Evolutionary conservation across 495 filamentous ascomycete genomes (phyloP), one percentile per base, ranked within the genome.

Genomic region (Xylaria scruposa): DNA sequence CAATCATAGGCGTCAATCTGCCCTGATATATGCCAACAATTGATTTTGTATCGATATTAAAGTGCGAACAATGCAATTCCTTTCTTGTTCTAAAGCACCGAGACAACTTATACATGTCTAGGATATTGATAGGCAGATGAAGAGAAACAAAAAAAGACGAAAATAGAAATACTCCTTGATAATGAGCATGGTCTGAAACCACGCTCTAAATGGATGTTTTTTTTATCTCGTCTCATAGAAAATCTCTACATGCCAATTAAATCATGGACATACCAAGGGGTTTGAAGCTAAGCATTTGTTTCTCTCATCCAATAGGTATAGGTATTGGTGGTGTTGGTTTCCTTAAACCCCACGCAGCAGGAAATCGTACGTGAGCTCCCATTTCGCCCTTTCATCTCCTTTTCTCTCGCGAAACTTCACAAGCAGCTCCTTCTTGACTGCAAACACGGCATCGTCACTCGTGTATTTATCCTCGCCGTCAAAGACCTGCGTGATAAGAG

Each of bases 401-500:
- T 89, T 77, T 21, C 85, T 83, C 29, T 85, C 84, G 67, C 86
- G 72, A 75, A 94, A 94, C 70, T 89, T 87, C 24, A 93, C 90
- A 51, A 93, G 75, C 73, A 94, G 79, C 26, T 88, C 90, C 72
- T 93, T 88, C 84, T 94, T 95, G 46, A 93, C 91, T 0, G 92
- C 92, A 74, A 94, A 95, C 7, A 92, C 92, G 0, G 88, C 83
- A 79, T 95, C 92, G 54, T 93, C 85, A 29, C 77, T 77, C 26
- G 92, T 81, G 71, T 93, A 87, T 72, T 85, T 79, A 73, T 90
- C 91, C 33, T 87, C 83, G 68, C 85, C 77, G 75, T 94, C 92
- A 75, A 94, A 94, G 58, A 94, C 85, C 79, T 95, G 92, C 17
- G 92, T 94, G 0, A 88, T 89, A 71, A 94, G 80, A 10, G 90